Evolutionary conservation across 2,329 filamentous ascomycete genomes (phyloP).

Genomic region (Trichoderma hamatum): DNA sequence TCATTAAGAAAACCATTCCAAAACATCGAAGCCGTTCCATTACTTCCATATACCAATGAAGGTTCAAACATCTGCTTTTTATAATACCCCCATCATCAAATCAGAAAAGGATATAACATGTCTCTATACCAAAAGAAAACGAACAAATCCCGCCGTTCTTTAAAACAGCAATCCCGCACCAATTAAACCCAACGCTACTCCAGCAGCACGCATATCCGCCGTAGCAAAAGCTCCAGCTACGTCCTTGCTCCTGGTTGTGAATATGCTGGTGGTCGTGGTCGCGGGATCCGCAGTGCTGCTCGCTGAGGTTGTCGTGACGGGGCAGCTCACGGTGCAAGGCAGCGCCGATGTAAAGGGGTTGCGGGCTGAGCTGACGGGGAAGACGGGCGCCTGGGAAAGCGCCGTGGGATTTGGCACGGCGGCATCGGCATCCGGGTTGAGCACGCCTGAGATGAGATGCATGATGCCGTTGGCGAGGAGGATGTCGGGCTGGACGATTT

Average conservation of each 20-base stretch:
- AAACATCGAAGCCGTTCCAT: background rate
- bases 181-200: constrained; percentile 10
- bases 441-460: constrained; percentile 59
- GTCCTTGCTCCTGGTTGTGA: constrained; percentile 16
- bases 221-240: constrained; percentile 10
- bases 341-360: constrained; percentile 48
- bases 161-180: constrained; percentile 17
- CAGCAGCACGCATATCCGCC: constrained; percentile 16
- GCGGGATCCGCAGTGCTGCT: constrained; percentile 31
- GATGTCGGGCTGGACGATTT: constrained; percentile 56
- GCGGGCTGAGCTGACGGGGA: constrained; percentile 52
- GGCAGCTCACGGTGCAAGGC: constrained; percentile 47
- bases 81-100: background rate
- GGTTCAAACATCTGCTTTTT: too few relatives aligned
- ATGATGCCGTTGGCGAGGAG: constrained; percentile 61
- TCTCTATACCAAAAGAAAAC: background rate
- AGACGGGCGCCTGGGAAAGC: constrained; percentile 54
- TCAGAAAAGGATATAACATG: background rate
- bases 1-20: background rate
- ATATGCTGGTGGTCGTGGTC: constrained; percentile 24
- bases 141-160: background rate
- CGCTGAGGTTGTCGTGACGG: constrained; percentile 37
- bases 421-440: constrained; percentile 47
- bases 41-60: background rate
- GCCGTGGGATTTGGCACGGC: constrained; percentile 43